Base-by-base conservation (phyloP, 2,329 filamentous ascomycete genomes). In the Cyclaneusma minus region DNA sequence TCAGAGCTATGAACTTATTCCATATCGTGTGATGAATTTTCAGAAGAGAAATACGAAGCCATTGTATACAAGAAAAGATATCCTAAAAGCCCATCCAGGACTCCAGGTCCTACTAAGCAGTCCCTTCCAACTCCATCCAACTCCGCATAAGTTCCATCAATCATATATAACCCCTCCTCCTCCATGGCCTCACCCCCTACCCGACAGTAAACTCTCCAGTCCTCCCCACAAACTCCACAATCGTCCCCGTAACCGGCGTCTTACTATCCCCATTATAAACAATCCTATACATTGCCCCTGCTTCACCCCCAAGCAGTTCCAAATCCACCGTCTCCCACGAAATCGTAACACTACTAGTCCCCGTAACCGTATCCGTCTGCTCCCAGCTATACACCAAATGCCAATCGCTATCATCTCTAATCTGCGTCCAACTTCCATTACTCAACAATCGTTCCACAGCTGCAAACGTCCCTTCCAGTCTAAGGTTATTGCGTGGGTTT, bases 241-340 rank as follows among this genome's bases (percentile, higher is more conserved):
- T 70, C 1, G 39, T 52, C 1, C 75, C 72, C 4, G 29, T 16
- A 16, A 64, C 41, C 7, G 72, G 39, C 5, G 57, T 56, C 63
- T 85, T 94, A 2, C 68, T 59, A 52, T 93, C 83, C 0, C 87
- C 85, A 51, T 75, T 84, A 45, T 94, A 95, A 52, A 62, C 68
- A 25, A 91, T 51, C 20, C 84, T 60, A 51, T 93, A 94, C n/a
- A n/a, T n/a, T 21, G 65, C 70, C 0, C 84, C 84, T 1, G 49
- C 46, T 30, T 59, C 55, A 13, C 64, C 63, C 31, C 62, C 56
- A n/a, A n/a, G n/a, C n/a, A n/a, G n/a, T n/a, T n/a, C n/a, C 30
- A 30, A 34, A 30, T 57, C 50, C 49, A 69, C 73, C 16, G 77
- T 76, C 52, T 87, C 77, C 87, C 87, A 95, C 26, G 63, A 62